Base-by-base conservation (phyloP, 306 rosid species). In the Oxytropis ochrocephala region DNA sequence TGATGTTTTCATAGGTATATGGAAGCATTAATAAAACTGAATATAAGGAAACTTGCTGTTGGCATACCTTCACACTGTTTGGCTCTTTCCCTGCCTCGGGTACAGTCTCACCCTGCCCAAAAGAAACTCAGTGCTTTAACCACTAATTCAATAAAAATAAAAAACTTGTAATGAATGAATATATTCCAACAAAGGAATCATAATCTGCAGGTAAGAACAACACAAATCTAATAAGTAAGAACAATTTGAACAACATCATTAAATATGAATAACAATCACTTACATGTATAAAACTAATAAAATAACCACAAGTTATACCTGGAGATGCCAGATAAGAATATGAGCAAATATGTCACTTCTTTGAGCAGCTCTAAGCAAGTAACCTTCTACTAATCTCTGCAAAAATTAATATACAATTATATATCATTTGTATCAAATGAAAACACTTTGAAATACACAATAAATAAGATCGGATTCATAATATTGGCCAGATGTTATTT, bases 281-380 rank as follows among this genome's bases (percentile, higher is more conserved):
- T 75, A 10, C 68, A 33, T 24, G 50, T 5, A 52, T 24, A 16
- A 19, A 66, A 18, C 11, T 44, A 39, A 38, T 16, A 11, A 48
- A 30, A 18, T 24, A 46, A 56, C 64, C 58, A 70, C 46, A 51
- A n/a, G 50, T 57, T 53, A 69, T 67, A 83, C 99, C 99, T 91
- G 99, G 67, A 94, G 78, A 82, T 91, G 91, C 99, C 99, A 94
- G 75, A 94, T 88, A 78, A 94, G 91, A 73, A 88, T 91, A 75
- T 94, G 99, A 38, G 99, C 92, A 83, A 94, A 94, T 75, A 94
- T 77, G 70, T 94, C 97, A 81, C 97, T 87, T 82, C 99, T 75
- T 77, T 90, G 95, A 77, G 97, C 79, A 81, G 95, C 97, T 85
- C 99, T 91, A 13, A 94, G 97, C 74, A 94, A 84, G 85, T 91